These are phyloP conservation scores for Macaranga tanarius DNA, from an alignment of 441 rosid genomes.

Conservation along the genomic window DNA sequence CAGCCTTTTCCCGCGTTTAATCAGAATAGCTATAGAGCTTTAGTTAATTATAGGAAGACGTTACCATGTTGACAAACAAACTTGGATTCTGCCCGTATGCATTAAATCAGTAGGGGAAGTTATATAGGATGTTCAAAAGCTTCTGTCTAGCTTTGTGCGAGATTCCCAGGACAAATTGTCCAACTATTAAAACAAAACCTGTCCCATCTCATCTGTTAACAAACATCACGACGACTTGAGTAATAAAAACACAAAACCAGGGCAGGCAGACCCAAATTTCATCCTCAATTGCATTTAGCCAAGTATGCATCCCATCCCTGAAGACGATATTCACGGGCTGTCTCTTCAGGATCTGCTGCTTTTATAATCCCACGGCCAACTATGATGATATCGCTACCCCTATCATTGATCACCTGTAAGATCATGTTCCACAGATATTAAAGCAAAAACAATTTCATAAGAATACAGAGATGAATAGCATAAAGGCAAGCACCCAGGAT, in stretches of 20 bases:
- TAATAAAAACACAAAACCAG: not conserved
- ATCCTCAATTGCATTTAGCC: conserved; percentile 30
- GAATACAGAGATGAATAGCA: not conserved
- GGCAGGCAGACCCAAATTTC: not conserved
- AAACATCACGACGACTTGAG: no score
- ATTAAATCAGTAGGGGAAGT: not conserved
- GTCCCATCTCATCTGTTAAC: no score
- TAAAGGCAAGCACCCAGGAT: not conserved
- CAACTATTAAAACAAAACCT: not conserved
- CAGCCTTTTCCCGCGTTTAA: not conserved
- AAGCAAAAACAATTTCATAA: not conserved
- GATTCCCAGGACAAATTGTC: not conserved
- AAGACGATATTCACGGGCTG: conserved; percentile 77
- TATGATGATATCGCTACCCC: conserved; percentile 92
- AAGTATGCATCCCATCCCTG: conserved; percentile 95
- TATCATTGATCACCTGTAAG: conserved; percentile 71
- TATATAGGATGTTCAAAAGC: not conserved
- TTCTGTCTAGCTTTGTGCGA: not conserved
- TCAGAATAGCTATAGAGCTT: not conserved
- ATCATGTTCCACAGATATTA: conserved; percentile 1
- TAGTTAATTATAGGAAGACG: not conserved
- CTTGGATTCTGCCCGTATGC: not conserved
- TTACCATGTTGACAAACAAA: not conserved
- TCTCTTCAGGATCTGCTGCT: conserved; percentile 71
- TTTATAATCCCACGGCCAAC: conserved; percentile 96